Base-by-base conservation (phyloP, 441 rosid species). In the Populus hybrid region DNA sequence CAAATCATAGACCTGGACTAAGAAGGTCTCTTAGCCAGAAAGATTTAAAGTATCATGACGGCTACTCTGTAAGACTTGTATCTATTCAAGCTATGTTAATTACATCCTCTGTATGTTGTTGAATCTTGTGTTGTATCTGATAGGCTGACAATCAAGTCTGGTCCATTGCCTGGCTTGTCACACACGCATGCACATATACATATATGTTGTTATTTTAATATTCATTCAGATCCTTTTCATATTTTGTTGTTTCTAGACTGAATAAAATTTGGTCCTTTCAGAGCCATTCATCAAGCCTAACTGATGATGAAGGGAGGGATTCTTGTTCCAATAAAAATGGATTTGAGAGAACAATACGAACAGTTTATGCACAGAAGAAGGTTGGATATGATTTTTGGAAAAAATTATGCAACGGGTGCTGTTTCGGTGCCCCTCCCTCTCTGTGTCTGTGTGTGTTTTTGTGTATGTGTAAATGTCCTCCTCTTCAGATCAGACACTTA, bases 271-370 rank as follows among this genome's bases (percentile, higher is more conserved):
- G 57, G 42, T 75, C 46, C 70, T 84, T 83, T 63, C 91, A 96
- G 99, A 94, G 98, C 79, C 96, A 91, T 23, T 96, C 98, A 23
- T 94, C 99, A 59, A 86, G 87, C 70, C 82, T 96, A 76, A 96
- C 99, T 77, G 98, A 92, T 81, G 99, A 94, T 73, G 99, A 96
- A 84, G 91, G 82, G 42, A 91, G 86, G 73, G 93, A 88, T 75
- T 78, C 82, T 66, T 69, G 79, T 75, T 76, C 84, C 42, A 78
- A 74, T 78, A 85, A 79, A 81, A 87, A 85, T 70, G 91, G 89
- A 79, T 74, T 32, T 57, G 98, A 91, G 84, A 89, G 83, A 80
- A 91, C 91, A 64, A 89, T 94, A 77, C 87, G 83, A 75, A 87
- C 94, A 9, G 96, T 94, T 72, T 89, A 89, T 84, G 82, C 98